These are phyloP conservation scores for Piromyces finnis DNA, from an alignment of 192 early-diverging fungal species.

Conservation along the genomic window DNA sequence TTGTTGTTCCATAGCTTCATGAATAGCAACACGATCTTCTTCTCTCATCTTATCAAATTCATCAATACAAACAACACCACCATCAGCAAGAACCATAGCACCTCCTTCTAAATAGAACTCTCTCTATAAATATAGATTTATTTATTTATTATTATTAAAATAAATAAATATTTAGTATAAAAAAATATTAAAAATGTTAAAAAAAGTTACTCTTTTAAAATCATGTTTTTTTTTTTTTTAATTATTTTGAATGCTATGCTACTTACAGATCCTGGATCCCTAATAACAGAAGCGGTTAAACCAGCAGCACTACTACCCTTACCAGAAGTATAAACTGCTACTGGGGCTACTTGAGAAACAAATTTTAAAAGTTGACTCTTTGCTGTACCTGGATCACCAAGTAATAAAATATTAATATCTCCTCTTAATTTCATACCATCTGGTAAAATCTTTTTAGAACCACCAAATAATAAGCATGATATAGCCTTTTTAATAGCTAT, in stretches of 20 bases:
- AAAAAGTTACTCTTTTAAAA: too few relatives aligned
- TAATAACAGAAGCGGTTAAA: constrained; percentile 91
- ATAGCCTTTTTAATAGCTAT: constrained; percentile 93
- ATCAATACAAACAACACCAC: constrained; percentile 96
- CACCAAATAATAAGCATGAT: constrained; percentile 83
- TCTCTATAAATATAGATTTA: too few relatives aligned
- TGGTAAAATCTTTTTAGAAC: constrained; percentile 85
- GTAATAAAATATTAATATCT: constrained; percentile 87
- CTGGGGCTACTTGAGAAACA: constrained; percentile 90
- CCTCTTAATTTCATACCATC: constrained; percentile 95
- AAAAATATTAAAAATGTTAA: not conserved
- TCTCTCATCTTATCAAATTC: constrained; percentile 99
- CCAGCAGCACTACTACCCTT: constrained; percentile 97
- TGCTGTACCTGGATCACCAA: constrained; percentile 96
- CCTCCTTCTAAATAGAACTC: constrained; percentile 95
- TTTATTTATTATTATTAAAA: too few relatives aligned
- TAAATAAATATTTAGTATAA: constrained; percentile 56
- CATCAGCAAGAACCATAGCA: constrained; percentile 90
- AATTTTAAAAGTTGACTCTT: constrained; percentile 98
- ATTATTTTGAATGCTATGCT: too few relatives aligned
- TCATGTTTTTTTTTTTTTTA: too few relatives aligned
- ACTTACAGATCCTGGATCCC: constrained; percentile 66
- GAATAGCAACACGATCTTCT: constrained; percentile 84
- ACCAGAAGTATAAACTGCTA: constrained; percentile 97
- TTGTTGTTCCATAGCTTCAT: constrained; percentile 99